Evolutionary conservation across 805 yeast species (phyloP), one percentile per base, ranked within the genome.

Genomic region (Wilhelminamyces savonicus): DNA sequence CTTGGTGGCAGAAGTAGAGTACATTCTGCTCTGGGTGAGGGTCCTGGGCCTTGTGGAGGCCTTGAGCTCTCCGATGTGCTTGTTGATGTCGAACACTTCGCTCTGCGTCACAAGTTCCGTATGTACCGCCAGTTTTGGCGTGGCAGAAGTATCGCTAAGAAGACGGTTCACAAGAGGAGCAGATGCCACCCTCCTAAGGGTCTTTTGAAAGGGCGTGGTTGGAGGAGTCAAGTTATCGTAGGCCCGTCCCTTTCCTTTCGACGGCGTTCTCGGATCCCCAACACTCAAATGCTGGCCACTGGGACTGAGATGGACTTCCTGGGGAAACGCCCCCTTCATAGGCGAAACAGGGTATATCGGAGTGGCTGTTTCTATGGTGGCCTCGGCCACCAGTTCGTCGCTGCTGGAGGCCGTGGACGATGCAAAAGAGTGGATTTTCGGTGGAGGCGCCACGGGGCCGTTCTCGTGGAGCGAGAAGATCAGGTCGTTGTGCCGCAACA

Each of bases 181-280:
- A 0, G 95, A 84, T 0, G 94, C 88, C 2, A 82, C 94, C 37
- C 94, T 66, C 36, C 92, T 62, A 15, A 83, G 57, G 13, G 65
- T 62, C 24, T 62, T 56, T 13, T 59, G 69, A 23, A 68, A 46
- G 1, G 59, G 53, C 9, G 52, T 34, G 6, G 30, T 30, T 4
- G 43, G 44, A 0, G 31, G 23, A 11, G 31, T 26, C 10, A 27
- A 22, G n/a, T n/a, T n/a, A n/a, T n/a, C n/a, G n/a, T n/a, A n/a
- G n/a, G n/a, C n/a, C n/a, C n/a, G n/a, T 4, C 22, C 26, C 15
- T 29, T 21, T 16, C 8, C 8, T 6, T 17, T 17, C 19, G 19
- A 7, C 14, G 25, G 16, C 25, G n/a, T 23, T 6, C 11, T 13
- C 9, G 25, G 16, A 7, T 17, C 19, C 19, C 19, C 19, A 7